Conservation (phyloP, 2,329 filamentous ascomycete species). For the Blumeria graminis region DNA sequence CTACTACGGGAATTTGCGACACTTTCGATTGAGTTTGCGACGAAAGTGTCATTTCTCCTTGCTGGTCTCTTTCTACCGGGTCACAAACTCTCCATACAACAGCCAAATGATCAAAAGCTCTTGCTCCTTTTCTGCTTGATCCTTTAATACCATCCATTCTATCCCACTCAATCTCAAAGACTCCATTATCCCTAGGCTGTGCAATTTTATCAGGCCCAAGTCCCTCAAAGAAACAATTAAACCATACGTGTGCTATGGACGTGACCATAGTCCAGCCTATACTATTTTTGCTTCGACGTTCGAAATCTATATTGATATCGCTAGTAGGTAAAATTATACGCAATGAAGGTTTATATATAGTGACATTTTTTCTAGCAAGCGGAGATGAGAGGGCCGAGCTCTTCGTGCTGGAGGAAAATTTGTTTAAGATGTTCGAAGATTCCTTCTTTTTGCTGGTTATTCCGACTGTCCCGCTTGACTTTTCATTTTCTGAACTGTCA, state of each 20-base stretch:
- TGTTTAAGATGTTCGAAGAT: constrained; percentile 1
- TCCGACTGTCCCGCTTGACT: background rate
- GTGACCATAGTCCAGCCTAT: constrained; percentile 78
- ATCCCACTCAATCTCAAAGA: constrained; percentile 50
- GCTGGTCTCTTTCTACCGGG: constrained; percentile 7
- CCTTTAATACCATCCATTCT: constrained; percentile 90
- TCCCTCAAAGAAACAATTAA: constrained; percentile 86
- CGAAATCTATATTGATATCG: constrained; percentile 77
- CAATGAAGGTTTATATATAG: constrained; percentile 50
- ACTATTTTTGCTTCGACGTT: constrained; percentile 57
- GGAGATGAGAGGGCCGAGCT: constrained; percentile 4
- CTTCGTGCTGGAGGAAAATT: constrained; percentile 11
- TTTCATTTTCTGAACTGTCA: constrained; percentile 2
- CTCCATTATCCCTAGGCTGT: constrained; percentile 39
- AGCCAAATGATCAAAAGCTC: constrained; percentile 57
- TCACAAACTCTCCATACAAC: constrained; percentile 50
- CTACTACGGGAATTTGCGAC: constrained; percentile 37
- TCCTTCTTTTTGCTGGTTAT: background rate
- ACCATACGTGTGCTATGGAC: constrained; percentile 86
- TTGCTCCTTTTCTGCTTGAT: constrained; percentile 54
- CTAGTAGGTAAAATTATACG: constrained; percentile 52
- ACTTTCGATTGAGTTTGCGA: constrained; percentile 44
- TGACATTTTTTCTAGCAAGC: constrained; percentile 25
- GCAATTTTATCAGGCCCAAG: constrained; percentile 44
- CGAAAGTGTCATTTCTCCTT: constrained; percentile 30